These are phyloP conservation scores for Cruciata laevipes DNA, from an alignment of 257 asterid species.

Conservation along the genomic window DNA sequence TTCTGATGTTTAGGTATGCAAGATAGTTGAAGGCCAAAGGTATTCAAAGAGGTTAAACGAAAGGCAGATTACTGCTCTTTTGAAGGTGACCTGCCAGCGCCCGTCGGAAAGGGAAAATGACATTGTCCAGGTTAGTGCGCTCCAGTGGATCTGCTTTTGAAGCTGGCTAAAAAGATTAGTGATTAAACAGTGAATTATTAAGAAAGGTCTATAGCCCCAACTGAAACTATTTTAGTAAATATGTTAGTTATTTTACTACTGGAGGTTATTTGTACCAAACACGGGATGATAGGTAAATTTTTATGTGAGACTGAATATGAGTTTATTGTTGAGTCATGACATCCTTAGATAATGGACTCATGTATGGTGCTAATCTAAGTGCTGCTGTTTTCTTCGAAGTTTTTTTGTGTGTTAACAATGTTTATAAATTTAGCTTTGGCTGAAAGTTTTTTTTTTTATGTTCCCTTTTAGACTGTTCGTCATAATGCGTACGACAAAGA, in stretches of 20 bases:
- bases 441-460: neutral
- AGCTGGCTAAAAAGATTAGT: no score
- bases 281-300: neutral
- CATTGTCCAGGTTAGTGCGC: constrained; percentile 51
- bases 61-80: constrained; percentile 81
- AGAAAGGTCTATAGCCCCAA: neutral
- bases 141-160: no score
- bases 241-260: neutral
- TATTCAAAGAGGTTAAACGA: constrained; percentile 90
- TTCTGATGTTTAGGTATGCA: constrained; percentile 57
- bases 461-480: constrained; percentile 55
- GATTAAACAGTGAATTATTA: neutral
- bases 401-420: neutral
- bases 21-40: constrained; percentile 91
- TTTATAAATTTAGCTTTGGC: neutral
- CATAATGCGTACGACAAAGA: constrained; percentile 80
- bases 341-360: neutral
- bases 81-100: constrained; percentile 95
- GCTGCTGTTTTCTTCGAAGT: neutral
- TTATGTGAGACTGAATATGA: neutral
- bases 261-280: neutral
- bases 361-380: neutral
- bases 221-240: neutral
- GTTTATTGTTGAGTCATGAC: neutral
- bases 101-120: constrained; percentile 72